Conservation (phyloP, 768 basidiomycete species). For the Mycena capillaripes region DNA sequence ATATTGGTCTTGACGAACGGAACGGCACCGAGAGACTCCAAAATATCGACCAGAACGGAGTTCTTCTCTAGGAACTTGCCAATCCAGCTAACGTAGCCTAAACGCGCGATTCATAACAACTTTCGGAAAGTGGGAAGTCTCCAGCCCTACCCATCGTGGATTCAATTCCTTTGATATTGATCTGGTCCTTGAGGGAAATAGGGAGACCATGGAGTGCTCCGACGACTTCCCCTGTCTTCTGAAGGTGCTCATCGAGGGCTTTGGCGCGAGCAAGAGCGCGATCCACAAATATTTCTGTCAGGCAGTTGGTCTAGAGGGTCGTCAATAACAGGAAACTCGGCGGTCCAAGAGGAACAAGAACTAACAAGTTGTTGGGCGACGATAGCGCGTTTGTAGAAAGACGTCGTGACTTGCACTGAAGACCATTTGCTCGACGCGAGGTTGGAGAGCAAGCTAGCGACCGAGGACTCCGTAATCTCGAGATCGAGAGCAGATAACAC, state of each 20-base stretch:
- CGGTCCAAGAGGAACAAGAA: slow-evolving; percentile 3
- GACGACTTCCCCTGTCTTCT: slow-evolving; percentile 71
- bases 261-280: slow-evolving; percentile 74
- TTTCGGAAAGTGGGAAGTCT: neutral
- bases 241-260: slow-evolving; percentile 74
- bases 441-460: slow-evolving; percentile 63
- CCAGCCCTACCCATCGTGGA: slow-evolving; percentile 68
- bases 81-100: slow-evolving; percentile 83
- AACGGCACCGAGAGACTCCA: slow-evolving; percentile 78
- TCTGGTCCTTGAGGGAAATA: slow-evolving; percentile 82
- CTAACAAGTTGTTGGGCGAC: slow-evolving; percentile 84
- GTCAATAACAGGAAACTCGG: slow-evolving; percentile 7
- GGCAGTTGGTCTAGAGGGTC: slow-evolving; percentile 75
- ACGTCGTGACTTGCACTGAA: slow-evolving; percentile 76
- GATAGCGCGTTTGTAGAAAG: slow-evolving; percentile 84
- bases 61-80: slow-evolving; percentile 71
- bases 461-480: slow-evolving; percentile 59
- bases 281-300: slow-evolving; percentile 89
- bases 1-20: slow-evolving; percentile 81
- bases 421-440: slow-evolving; percentile 71
- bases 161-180: slow-evolving; percentile 77
- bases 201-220: slow-evolving; percentile 86
- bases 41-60: slow-evolving; percentile 73
- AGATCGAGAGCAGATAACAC: slow-evolving; percentile 68
- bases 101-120: neutral